A percentile compares a stretch with the other conserved stretches of the same genome.
phyloP scores from a whole-genome alignment of 805 yeast species.

The Middelhovenomyces tepae region DNA sequence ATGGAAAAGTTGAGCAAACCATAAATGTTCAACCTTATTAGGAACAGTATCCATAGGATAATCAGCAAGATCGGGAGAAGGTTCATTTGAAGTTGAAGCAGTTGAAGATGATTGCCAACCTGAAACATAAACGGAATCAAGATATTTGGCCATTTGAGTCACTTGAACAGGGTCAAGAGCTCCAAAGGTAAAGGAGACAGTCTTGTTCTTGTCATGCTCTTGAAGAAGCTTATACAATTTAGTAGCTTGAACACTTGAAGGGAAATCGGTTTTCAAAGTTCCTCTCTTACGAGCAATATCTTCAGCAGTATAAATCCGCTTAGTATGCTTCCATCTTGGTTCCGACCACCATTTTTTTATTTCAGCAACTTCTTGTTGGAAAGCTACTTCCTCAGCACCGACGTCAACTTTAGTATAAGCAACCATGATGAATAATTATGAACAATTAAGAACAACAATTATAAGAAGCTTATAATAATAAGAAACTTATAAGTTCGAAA shows the following conservation, averaged over 20 bases:
- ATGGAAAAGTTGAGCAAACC: constrained; percentile 94
- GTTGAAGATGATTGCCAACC: constrained; percentile 99
- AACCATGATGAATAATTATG: constrained; percentile 27
- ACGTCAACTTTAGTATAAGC: constrained; percentile 49
- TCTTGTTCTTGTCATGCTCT: constrained; percentile 62
- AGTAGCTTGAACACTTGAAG: constrained; percentile 72
- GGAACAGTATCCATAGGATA: constrained; percentile 99
- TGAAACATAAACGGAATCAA: constrained; percentile 86
- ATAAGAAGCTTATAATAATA: too few species aligned
- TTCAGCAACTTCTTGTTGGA: constrained; percentile 59
- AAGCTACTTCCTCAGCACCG: constrained; percentile 53
- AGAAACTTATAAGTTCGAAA: too few species aligned
- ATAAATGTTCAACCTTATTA: constrained; percentile 92
- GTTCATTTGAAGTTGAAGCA: constrained; percentile 95
- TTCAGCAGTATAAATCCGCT: constrained; percentile 79
- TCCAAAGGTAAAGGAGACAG: constrained; percentile 86
- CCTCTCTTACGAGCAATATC: constrained; percentile 89
- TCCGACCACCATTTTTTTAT: constrained; percentile 87
- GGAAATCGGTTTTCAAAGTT: constrained; percentile 60
- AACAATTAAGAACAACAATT: too few species aligned
- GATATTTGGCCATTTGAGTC: constrained; percentile 91
- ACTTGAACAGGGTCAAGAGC: constrained; percentile 95
- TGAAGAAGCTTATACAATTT: constrained; percentile 63
- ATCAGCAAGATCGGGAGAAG: constrained; percentile 97
- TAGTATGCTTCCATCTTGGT: constrained; percentile 86